Percentiles rank a stretch among this genome's conserved stretches.
These are phyloP conservation scores for Neoboletus brunneissimus DNA, from an alignment of 768 basidiomycete genomes.

Conservation along the genomic window DNA sequence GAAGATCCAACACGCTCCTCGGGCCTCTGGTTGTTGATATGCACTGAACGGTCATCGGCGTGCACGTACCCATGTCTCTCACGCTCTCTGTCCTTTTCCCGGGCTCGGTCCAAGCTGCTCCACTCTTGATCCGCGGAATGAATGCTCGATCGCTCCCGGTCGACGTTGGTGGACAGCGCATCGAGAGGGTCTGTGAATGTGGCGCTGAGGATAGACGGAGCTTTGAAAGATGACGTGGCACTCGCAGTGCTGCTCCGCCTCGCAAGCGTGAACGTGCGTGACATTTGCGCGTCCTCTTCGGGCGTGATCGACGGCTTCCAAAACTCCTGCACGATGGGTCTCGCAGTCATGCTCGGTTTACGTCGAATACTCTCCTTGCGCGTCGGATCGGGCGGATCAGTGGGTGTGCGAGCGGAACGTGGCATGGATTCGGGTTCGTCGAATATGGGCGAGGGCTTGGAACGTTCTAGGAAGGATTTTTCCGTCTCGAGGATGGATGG, in stretches of 20 bases:
- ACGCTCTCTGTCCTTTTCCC: conserved; percentile 25
- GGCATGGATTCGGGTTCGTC: conserved; percentile 32
- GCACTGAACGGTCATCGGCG: conserved; percentile 25
- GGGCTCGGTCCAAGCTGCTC: conserved; percentile 22
- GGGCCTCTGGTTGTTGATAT: conserved; percentile 6
- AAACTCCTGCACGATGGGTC: conserved; percentile 40
- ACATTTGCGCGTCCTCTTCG: conserved; percentile 42
- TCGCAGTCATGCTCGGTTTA: conserved; percentile 35
- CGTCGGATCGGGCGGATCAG: conserved; percentile 21
- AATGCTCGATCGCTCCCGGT: conserved; percentile 28
- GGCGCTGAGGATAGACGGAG: conserved; percentile 40
- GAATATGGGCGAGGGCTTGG: conserved; percentile 18
- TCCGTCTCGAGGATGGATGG: conserved; percentile 27
- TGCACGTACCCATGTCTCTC: conserved; percentile 16
- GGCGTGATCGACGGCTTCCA: conserved; percentile 50
- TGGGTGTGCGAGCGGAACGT: conserved; percentile 18
- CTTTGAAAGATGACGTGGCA: conserved; percentile 46
- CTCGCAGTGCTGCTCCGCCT: conserved; percentile 50
- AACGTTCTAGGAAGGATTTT: conserved; percentile 18
- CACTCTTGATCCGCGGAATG: conserved; percentile 30
- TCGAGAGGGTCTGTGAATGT: conserved; percentile 32
- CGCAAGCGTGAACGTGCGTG: conserved; percentile 42
- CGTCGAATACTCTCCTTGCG: conserved; percentile 30
- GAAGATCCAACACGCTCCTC: conserved; percentile 20
- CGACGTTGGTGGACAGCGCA: conserved; percentile 16